These are phyloP conservation scores for Trypanosoma vivax DNA, from an alignment of 208 protist species.

Conservation along the genomic window DNA sequence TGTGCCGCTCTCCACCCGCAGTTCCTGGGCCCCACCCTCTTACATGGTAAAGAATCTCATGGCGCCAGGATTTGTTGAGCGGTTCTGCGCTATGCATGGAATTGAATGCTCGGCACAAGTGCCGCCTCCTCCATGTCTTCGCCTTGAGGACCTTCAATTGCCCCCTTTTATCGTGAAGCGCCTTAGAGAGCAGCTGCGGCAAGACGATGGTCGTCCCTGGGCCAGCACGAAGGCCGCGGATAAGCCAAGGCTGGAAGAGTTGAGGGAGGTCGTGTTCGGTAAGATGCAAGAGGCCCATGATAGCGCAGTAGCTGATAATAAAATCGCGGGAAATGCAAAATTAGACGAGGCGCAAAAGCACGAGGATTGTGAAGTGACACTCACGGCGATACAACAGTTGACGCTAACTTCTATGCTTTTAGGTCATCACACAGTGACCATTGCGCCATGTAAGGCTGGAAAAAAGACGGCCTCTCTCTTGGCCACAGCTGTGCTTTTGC, in stretches of 20 bases:
- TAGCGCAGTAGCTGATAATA: not conserved
- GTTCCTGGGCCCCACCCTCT: conserved; percentile 32
- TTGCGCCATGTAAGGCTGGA: conserved; percentile 45
- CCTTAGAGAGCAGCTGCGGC: conserved; percentile 2
- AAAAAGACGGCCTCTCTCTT: conserved; percentile 51
- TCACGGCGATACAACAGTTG: conserved; percentile 39
- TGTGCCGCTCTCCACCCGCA: conserved; percentile 29
- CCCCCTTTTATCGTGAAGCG: conserved; percentile 23
- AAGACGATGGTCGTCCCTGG: not conserved
- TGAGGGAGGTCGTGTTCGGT: conserved; percentile 17
- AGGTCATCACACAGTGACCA: conserved; percentile 57
- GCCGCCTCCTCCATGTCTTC: conserved; percentile 39
- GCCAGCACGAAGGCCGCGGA: not conserved
- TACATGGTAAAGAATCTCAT: conserved; percentile 41
- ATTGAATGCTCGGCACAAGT: conserved; percentile 27
- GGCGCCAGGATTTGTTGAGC: conserved; percentile 28
- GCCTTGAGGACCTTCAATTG: conserved; percentile 30
- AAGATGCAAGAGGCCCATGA: not conserved
- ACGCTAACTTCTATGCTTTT: conserved; percentile 53
- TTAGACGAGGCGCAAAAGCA: not conserved
- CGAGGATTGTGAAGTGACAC: conserved; percentile 5
- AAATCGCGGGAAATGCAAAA: not conserved
- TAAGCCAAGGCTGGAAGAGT: conserved; percentile 13
- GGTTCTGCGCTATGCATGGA: conserved; percentile 32
- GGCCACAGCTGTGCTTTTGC: conserved; percentile 15